Evolutionary conservation across 345 rosid species (phyloP).

Genomic region (Alliaria petiolata): DNA sequence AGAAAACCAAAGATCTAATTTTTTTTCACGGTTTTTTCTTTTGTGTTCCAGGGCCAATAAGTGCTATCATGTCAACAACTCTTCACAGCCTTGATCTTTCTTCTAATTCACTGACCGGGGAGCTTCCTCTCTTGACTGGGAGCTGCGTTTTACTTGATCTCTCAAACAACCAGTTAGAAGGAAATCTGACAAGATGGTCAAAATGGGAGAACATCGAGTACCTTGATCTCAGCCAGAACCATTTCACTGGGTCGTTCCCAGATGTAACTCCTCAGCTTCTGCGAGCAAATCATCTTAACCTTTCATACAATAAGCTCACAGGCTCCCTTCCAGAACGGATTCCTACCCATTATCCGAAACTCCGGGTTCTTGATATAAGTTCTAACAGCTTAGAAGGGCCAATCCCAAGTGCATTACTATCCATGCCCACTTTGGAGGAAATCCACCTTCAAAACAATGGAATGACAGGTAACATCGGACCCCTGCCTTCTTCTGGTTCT

Average conservation of each 20-base stretch:
- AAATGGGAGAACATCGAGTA: constrained; percentile 83
- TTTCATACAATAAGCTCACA: constrained; percentile 72
- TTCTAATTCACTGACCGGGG: constrained; percentile 71
- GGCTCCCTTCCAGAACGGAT: constrained; percentile 63
- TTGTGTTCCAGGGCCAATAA: constrained; percentile 65
- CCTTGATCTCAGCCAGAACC: constrained; percentile 89
- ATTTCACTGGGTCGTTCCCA: constrained; percentile 66
- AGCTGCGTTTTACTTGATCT: constrained; percentile 76
- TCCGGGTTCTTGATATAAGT: constrained; percentile 80
- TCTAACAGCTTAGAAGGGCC: constrained; percentile 65
- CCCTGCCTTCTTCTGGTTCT: constrained; percentile 44
- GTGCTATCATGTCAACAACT: constrained; percentile 75
- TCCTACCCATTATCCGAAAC: constrained; percentile 63
- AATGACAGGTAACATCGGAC: constrained; percentile 53
- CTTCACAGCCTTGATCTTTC: constrained; percentile 72
- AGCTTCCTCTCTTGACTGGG: constrained; percentile 87
- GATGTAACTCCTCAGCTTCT: constrained; percentile 72
- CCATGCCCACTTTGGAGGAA: constrained; percentile 67
- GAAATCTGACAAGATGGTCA: constrained; percentile 65
- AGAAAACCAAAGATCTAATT: neutral
- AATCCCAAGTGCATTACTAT: constrained; percentile 53
- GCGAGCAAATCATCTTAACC: constrained; percentile 84
- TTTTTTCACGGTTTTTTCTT: neutral
- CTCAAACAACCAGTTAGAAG: constrained; percentile 78
- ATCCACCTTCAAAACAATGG: constrained; percentile 67